Percentiles rank a stretch among this genome's conserved stretches.
These are phyloP conservation scores for Candida ascalaphidarum DNA, from an alignment of 805 yeast species.

Conservation along the genomic window DNA sequence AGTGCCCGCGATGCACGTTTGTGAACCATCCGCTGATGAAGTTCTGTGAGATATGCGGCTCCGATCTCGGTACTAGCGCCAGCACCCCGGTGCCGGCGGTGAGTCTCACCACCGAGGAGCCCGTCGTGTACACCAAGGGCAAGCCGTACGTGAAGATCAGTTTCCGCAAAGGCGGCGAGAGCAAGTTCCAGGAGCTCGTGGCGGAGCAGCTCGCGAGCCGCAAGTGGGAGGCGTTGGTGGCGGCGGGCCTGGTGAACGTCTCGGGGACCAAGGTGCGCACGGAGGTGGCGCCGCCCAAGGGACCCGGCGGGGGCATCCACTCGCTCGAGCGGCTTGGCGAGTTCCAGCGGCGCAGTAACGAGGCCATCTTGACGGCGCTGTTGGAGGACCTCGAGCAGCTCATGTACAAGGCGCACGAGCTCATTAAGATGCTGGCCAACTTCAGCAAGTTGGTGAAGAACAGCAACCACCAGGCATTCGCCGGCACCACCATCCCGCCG, in stretches of 20 bases:
- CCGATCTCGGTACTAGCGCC: slow-evolving; percentile 16
- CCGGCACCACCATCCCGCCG: slow-evolving; percentile 20
- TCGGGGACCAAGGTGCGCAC: slow-evolving; percentile 1
- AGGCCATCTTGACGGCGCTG: slow-evolving; percentile 55
- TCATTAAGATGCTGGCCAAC: slow-evolving; percentile 42
- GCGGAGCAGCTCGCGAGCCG: slow-evolving; percentile 35
- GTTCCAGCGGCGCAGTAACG: slow-evolving; percentile 47
- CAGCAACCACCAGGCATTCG: background rate
- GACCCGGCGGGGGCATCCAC: slow-evolving; percentile 52
- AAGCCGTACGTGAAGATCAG: slow-evolving; percentile 53
- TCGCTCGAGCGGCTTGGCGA: slow-evolving; percentile 56
- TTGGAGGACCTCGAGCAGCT: slow-evolving; percentile 69
- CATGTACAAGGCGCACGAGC: slow-evolving; percentile 70
- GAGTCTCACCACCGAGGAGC: slow-evolving; percentile 22
- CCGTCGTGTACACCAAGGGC: slow-evolving; percentile 21
- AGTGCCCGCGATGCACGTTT: slow-evolving; percentile 63
- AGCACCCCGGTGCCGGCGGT: slow-evolving; percentile 10
- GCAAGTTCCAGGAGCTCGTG: slow-evolving; percentile 38
- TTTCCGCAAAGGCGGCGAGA: slow-evolving; percentile 66
- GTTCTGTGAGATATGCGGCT: slow-evolving; percentile 85
- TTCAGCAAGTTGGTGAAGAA: slow-evolving; percentile 7
- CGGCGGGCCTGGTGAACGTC: slow-evolving; percentile 13
- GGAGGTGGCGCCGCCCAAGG: slow-evolving; percentile 8
- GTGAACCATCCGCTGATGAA: slow-evolving; percentile 71
- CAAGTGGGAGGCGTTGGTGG: slow-evolving; percentile 38